These are phyloP conservation scores for Jaenimonas drosophilae DNA, from an alignment of 208 protist genomes.

Conservation along the genomic window DNA sequence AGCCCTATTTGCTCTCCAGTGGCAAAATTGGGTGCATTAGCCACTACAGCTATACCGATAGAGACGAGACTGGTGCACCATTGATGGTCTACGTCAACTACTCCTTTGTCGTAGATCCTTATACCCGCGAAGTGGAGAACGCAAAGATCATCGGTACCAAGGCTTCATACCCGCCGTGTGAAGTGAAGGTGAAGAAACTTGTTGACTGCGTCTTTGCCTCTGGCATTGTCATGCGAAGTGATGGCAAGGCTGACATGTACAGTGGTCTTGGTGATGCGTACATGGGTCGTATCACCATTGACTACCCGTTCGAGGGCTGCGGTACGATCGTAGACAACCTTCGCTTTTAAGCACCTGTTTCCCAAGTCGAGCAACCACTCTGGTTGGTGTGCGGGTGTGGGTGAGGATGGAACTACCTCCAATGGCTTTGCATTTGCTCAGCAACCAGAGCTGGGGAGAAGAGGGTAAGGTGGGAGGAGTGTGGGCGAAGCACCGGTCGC, in stretches of 20 bases:
- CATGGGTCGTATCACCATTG: constrained; percentile 15
- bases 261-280: constrained; percentile 13
- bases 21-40: constrained; percentile 25
- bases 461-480: too few species aligned
- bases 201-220: constrained; percentile 14
- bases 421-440: too few species aligned
- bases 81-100: constrained; percentile 22
- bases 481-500: too few species aligned
- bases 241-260: constrained; percentile 17
- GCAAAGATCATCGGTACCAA: constrained; percentile 28
- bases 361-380: too few species aligned
- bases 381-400: too few species aligned
- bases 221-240: constrained; percentile 16
- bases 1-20: constrained; percentile 25
- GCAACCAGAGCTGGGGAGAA: too few species aligned
- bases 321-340: constrained; percentile 12
- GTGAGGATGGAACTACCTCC: too few species aligned
- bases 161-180: constrained; percentile 19
- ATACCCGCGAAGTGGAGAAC: constrained; percentile 12
- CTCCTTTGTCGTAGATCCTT: constrained; percentile 20
- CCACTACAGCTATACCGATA: constrained; percentile 21
- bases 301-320: constrained; percentile 16
- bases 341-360: too few species aligned
- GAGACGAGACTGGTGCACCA: constrained; percentile 7
- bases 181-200: constrained; percentile 15